Base-by-base conservation (phyloP, 345 rosid species). In the Salix udensis region DNA sequence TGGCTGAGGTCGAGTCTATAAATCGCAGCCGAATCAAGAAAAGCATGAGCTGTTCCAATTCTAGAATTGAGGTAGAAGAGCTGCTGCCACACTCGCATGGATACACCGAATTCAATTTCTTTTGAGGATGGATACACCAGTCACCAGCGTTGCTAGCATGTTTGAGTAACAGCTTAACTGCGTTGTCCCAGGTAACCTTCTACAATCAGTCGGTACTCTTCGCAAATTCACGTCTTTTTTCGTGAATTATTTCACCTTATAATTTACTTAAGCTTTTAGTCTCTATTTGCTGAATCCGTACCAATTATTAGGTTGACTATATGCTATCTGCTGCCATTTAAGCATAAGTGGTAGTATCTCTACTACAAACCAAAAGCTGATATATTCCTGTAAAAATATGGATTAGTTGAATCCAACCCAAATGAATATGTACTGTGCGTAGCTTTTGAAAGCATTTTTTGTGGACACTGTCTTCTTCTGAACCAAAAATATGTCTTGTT, bases 51-150 rank as follows among this genome's bases (percentile, higher is more conserved):
- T 89, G 88, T 76, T 81, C 94, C 76, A 87, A 89, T 74, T 86
- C 97, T 52, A 88, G 97, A 87, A 83, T 96, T 16, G 93, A 94
- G 88, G 93, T 88, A 60, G 97, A 96, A 84, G 98, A 94, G 81
- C 85, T 92, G 72, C 85, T 94, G 81, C 97, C 95, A 12, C 81
- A 82, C 39, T 82, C 87, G 14, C 90, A 85, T 74, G 90, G 89
- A 76, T 92, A 85, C 71, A 70, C 82, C 7, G 88, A 84, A 71
- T 83, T 87, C 65, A 84, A 79, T 82, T 88, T 75, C 64, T 89
- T 80, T 68, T 89, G 82, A 93, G 65, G 70, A 78, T 53, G 40
- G 55, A 73, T 23, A 40, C 72, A 28, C 37, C 30, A 34, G 9
- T 66, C 64, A 67, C 79, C 40, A 72, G 28, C 65, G 15, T 62